Evolutionary conservation across 148 eudicot species (phyloP).

Genomic region (Rhododendron vialii): DNA sequence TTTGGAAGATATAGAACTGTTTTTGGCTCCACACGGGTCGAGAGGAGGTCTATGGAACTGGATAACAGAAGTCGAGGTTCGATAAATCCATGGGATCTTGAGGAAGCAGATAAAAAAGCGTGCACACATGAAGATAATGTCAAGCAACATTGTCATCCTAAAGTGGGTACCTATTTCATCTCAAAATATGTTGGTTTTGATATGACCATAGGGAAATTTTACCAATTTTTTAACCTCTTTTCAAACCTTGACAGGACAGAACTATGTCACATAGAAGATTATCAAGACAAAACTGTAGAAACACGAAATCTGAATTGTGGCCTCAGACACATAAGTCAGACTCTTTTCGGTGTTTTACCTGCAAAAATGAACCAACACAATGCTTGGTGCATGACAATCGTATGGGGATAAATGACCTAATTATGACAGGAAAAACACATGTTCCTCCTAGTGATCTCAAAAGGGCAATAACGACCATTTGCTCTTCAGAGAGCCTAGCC

Average conservation of each 20-base stretch:
- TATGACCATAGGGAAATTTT: neutral
- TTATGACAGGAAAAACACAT: slow-evolving; percentile 5
- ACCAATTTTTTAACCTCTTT: neutral
- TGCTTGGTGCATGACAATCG: neutral
- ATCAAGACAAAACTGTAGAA: slow-evolving; percentile 24
- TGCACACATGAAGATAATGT: slow-evolving; percentile 13
- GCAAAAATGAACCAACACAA: slow-evolving; percentile 25
- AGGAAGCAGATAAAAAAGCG: slow-evolving; percentile 19
- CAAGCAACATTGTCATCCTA: slow-evolving; percentile 4
- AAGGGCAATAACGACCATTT: slow-evolving; percentile 23
- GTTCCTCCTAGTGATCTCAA: slow-evolving; percentile 18
- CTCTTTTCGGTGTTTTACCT: slow-evolving; percentile 19
- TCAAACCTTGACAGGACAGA: slow-evolving; percentile 23
- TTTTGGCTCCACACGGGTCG: slow-evolving; percentile 26
- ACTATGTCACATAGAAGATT: slow-evolving; percentile 15
- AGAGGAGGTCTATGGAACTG: slow-evolving; percentile 23
- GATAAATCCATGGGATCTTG: slow-evolving; percentile 13
- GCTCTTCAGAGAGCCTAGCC: slow-evolving; percentile 30
- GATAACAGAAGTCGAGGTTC: slow-evolving; percentile 15
- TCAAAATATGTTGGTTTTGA: neutral
- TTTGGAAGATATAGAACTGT: slow-evolving; percentile 29
- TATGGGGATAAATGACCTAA: slow-evolving; percentile 2
- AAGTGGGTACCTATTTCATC: slow-evolving; percentile 25
- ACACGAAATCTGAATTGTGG: slow-evolving; percentile 15
- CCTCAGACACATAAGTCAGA: slow-evolving; percentile 25